Evolutionary conservation across 768 basidiomycete genomes (phyloP), one percentile per base, ranked within the genome.

Genomic region (Podaxis pistillaris): DNA sequence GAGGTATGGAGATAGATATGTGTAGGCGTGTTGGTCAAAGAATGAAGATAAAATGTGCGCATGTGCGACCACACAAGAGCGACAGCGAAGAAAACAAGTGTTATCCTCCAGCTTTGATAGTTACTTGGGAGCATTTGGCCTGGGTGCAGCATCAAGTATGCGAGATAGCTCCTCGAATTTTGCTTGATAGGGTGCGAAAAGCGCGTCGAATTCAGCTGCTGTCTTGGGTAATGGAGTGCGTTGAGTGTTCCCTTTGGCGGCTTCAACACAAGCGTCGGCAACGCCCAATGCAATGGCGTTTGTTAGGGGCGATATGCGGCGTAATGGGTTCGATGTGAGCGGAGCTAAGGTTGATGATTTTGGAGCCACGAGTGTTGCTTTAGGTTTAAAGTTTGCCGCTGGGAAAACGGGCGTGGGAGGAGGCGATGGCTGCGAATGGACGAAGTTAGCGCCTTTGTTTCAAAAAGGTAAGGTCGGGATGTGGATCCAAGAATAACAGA

Each of bases 161-260:
- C 63, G 65, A 46, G 63, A 51, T 13, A 69, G 50, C 4, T 61
- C 55, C 36, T 59, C 38, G 33, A 70, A 38, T 47, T 64, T 63
- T 37, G 59, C 55, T 54, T 66, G 62, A 58, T 68, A 68, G 1
- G 65, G 53, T 7, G 59, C 62, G 40, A 71, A 73, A 62, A 68
- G 64, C 6, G 63, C 67, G 15, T 65, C 54, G 57, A 68, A 69
- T 60, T 71, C 68, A 13, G 63, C 59, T 24, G 69, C 60, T 3
- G 65, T 66, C 33, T 46, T 54, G n/a, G 60, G 59, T 9, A 44
- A 22, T 47, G 41, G 44, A 37, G 41, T 30, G 2, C 0, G 28
- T 1, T 22, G 30, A 37, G 7, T 55, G 11, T 17, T 22, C 4
- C 7, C 13, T 26, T 22, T 12, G 38, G 36, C 36, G 22, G 47